Base-by-base conservation (phyloP, 768 basidiomycete species). In the Suillus occidentalis region DNA sequence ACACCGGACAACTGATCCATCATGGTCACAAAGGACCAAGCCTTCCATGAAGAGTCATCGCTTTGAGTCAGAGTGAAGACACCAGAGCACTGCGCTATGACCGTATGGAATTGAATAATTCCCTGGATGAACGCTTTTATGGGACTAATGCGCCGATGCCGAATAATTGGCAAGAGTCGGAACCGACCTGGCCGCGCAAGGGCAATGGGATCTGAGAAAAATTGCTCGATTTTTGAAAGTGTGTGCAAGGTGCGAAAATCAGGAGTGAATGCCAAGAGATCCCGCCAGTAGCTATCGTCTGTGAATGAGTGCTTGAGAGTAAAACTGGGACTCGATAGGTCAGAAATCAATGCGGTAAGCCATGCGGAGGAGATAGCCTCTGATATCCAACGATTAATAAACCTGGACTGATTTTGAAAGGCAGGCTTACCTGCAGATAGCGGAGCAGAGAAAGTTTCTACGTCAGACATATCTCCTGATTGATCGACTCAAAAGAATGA, bases 31-130 rank as follows among this genome's bases (percentile, higher is more conserved):
- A 62, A 47, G 37, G 63, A 47, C 60, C 34, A 45, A 25, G 60
- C 60, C 39, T 64, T 64, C 63, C 63, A 64, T n/a, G 63, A 63
- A 14, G 59, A 61, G 13, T 57, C 63, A 12, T 60, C 63, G n/a
- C 13, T 25, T 45, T 45, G 20, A 39, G 18, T 39, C 59, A 64
- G 36, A 20, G 63, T 64, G 37, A 64, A 64, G 34, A 64, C 60
- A 0, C 63, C 63, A 25, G 43, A 34, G n/a, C 63, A 61, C 13
- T 64, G 63, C 20, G 43, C 63, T 16, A 61, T 63, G 37, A 9
- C 61, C 4, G 63, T 64, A 13, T 64, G 40, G 16, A 64, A 64
- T 40, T 64, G 57, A 14, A 64, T 8, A n/a, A 64, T 63, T 13
- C 63, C 63, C 10, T 64, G 63, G 36, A 64, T 63, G 34, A 62